A percentile compares a stretch with the other conserved stretches of the same genome.
Evolutionary conservation across 768 basidiomycete genomes (phyloP).

Genomic region (Candolleomyces eurysporus): DNA sequence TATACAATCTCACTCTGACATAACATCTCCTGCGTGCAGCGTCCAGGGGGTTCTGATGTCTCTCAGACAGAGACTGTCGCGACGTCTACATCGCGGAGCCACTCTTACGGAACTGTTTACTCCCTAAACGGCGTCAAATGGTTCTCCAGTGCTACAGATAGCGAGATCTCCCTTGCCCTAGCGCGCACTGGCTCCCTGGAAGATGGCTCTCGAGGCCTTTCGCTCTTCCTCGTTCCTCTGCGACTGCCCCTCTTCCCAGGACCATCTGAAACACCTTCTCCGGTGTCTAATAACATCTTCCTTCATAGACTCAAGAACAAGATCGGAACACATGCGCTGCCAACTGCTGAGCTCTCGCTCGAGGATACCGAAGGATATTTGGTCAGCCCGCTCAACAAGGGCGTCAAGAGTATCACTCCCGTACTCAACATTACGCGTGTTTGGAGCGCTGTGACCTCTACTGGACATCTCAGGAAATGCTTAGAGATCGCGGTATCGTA

Average conservation of each 20-base stretch:
- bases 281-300: constrained; percentile 62
- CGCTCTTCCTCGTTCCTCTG: constrained; percentile 73
- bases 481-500: constrained; percentile 67
- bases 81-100: constrained; percentile 27
- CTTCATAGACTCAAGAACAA: constrained; percentile 79
- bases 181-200: constrained; percentile 62
- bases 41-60: constrained; percentile 74
- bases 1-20: constrained; percentile 25
- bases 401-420: constrained; percentile 65
- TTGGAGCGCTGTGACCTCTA: constrained; percentile 56
- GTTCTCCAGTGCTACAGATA: constrained; percentile 84
- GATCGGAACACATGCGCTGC: constrained; percentile 69
- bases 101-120: constrained; percentile 50
- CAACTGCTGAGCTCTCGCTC: constrained; percentile 73
- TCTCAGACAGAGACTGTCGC: constrained; percentile 72
- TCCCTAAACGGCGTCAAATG: constrained; percentile 72
- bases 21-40: constrained; percentile 41
- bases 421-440: constrained; percentile 78
- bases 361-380: constrained; percentile 60
- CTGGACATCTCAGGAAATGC: constrained; percentile 58
- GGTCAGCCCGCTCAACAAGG: constrained; percentile 55
- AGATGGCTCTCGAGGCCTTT: constrained; percentile 63
- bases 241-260: constrained; percentile 49
- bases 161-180: constrained; percentile 67
- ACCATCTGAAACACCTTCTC: constrained; percentile 35